A percentile compares a stretch with the other conserved stretches of the same genome.
Conservation (phyloP, 352 stramenopile species). For the Globisporangium echinulatum region DNA sequence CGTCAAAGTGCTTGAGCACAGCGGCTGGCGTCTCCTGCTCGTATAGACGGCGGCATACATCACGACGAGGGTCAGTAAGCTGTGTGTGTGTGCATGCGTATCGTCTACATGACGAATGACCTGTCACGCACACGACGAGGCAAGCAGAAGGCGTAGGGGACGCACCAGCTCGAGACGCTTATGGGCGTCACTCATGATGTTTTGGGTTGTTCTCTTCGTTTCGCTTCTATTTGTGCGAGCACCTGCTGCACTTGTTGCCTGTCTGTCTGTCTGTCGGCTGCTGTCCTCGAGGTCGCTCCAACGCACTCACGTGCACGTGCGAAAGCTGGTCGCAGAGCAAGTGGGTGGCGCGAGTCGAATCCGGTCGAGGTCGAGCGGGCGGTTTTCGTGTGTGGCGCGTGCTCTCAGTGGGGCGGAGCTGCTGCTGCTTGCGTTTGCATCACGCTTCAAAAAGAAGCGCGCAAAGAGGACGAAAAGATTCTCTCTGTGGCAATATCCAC, state of each 20-base stretch:
- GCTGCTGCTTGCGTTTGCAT: no score
- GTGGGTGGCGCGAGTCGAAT: no score
- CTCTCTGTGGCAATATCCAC: no score
- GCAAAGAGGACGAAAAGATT: no score
- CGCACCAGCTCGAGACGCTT: conserved; percentile 11
- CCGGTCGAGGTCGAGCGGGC: no score
- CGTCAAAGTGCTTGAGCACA: conserved; percentile 75
- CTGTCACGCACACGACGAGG: background rate
- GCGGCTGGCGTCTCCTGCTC: conserved; percentile 47
- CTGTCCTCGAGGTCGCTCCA: background rate
- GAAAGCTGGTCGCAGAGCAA: no score
- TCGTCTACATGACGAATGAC: no score
- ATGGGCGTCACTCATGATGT: conserved; percentile 9
- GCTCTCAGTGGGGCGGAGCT: no score
- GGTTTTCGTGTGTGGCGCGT: no score
- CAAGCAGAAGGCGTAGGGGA: background rate
- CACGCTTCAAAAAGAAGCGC: no score
- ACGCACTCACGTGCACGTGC: no score
- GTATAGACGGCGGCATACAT: background rate
- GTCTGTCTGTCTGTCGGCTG: background rate
- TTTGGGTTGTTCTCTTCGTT: background rate
- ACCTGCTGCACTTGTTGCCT: background rate
- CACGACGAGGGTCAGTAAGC: background rate
- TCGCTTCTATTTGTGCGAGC: background rate
- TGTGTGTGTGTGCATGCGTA: no score